These are phyloP conservation scores for Rhododendron henanense DNA, from an alignment of 148 eudicot genomes.

Conservation along the genomic window DNA sequence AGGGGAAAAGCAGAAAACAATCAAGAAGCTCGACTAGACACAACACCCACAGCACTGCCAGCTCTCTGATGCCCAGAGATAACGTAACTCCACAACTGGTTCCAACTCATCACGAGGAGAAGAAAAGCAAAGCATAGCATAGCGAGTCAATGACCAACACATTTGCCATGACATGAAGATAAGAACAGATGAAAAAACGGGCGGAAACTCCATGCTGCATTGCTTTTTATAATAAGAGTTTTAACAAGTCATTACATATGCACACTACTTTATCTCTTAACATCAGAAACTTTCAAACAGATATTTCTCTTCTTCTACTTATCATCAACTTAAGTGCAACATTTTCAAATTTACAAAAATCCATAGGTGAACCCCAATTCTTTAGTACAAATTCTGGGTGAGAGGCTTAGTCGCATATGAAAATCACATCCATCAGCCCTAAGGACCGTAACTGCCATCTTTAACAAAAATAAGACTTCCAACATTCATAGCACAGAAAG, in stretches of 20 bases:
- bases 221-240: neutral
- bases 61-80: neutral
- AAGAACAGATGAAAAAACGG: neutral
- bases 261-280: neutral
- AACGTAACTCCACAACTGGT: neutral
- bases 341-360: neutral
- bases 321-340: neutral
- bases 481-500: neutral
- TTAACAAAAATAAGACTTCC: neutral
- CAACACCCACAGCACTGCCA: neutral
- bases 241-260: neutral
- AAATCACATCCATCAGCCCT: neutral
- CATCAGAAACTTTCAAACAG: neutral
- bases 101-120: neutral
- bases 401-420: neutral
- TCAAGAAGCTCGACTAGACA: neutral
- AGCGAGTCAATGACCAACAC: neutral
- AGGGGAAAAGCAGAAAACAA: neutral
- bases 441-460: neutral
- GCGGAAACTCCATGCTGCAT: neutral
- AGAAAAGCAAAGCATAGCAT: neutral
- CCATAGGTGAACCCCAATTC: too few relatives aligned
- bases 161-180: neutral
- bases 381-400: neutral
- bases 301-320: neutral